phyloP scores from a whole-genome alignment of 257 asterid genomes.

The Solanum clarkiae region DNA sequence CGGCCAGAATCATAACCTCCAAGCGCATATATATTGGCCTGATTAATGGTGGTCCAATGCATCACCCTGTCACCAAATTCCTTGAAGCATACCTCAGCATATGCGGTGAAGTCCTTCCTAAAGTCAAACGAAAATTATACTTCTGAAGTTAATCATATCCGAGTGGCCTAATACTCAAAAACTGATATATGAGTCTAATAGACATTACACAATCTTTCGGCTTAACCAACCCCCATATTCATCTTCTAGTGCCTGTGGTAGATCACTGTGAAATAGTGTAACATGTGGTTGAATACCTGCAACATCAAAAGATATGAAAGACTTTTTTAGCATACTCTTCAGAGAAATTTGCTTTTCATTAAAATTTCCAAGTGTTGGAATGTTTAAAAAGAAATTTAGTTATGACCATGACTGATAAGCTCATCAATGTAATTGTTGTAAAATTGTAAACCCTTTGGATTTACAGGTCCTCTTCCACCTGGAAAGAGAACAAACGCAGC shows the following conservation, averaged over 20 bases:
- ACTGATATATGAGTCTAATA: not conserved
- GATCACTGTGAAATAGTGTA: constrained; percentile 35
- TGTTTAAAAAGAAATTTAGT: not conserved
- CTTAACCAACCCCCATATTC: constrained; percentile 49
- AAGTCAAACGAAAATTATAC: not conserved
- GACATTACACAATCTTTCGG: constrained; percentile 33
- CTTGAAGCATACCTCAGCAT: constrained; percentile 43
- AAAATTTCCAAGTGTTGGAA: constrained; percentile 19
- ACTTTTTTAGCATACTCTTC: not conserved
- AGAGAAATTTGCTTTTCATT: not conserved
- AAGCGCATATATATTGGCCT: constrained; percentile 28
- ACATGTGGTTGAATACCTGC: constrained; percentile 54
- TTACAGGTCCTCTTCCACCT: constrained; percentile 20
- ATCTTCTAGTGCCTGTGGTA: constrained; percentile 49
- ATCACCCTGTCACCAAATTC: constrained; percentile 51
- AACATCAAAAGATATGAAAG: not conserved
- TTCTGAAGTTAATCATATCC: not conserved
- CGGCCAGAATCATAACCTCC: constrained; percentile 33
- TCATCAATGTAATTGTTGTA: constrained; percentile 48
- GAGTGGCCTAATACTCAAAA: not conserved
- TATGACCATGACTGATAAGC: constrained; percentile 22
- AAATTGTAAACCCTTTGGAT: constrained; percentile 21
- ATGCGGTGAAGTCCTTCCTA: constrained; percentile 45
- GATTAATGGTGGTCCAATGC: constrained; percentile 48
- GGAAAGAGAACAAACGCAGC: not conserved